Evolutionary conservation across 352 stramenopile genomes (phyloP), one percentile per base, ranked within the genome.

Genomic region (Globisporangium parvum): DNA sequence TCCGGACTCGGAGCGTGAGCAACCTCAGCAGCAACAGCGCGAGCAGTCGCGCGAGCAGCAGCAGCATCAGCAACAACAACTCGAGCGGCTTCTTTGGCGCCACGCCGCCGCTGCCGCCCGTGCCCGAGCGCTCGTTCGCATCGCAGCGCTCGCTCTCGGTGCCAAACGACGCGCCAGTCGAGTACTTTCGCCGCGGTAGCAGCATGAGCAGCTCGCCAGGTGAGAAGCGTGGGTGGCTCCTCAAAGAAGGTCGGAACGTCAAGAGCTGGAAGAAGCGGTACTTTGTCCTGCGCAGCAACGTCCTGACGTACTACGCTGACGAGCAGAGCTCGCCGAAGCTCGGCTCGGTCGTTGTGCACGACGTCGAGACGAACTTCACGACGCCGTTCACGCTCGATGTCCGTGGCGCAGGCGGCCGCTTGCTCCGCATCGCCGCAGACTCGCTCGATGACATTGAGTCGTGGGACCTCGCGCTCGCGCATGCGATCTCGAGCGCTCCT

Each of bases 201-300:
- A 62, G 40, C 10, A 40, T 21, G 6, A 57, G 41, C 35, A 40
- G n/a, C 15, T 21, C 17, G 5, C 41, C 41, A 23, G n/a, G n/a
- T 23, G 53, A 59, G 24, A 54, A 65, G 53, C 51, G 51, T 28
- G 70, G 70, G 17, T 87, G 77, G 77, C 52, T 87, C 14, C 59
- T 62, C 21, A 73, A 73, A 40, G 65, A 75, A 51, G 67, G 65
- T 6, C 47, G 55, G 20, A 59, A 63, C 8, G 55, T 84, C 23
- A 67, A 77, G 37, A 73, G 50, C 35, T 90, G 78, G 80, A 84
- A 83, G 50, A 75, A 73, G 28, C 53, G 77, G 17, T 91, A 76
- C 60, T 71, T 80, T 39, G 63, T 67, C 52, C 65, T 93, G 2
- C 59, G 62, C 31, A 75, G 73, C 15, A 77, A 59, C 15, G 67